Percentiles rank a stretch among this genome's conserved stretches.
Conservation (phyloP, 192 early-diverging fungal species). For the Linnemannia hyalina region DNA sequence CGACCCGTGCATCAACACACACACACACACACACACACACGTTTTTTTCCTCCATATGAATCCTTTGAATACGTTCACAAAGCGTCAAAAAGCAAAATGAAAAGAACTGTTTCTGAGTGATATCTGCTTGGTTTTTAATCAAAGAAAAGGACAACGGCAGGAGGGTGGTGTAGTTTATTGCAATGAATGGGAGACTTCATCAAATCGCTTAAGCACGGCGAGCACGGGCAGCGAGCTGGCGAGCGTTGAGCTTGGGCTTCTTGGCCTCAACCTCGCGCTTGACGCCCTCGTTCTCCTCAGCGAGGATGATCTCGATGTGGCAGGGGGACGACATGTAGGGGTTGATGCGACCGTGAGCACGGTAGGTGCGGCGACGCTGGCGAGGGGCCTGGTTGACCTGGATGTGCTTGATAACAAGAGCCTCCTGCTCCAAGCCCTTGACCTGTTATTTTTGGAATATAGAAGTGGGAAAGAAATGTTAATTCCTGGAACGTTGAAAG, state of each 20-base stretch:
- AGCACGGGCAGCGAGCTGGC: constrained; percentile 68
- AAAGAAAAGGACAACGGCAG: constrained; percentile 5
- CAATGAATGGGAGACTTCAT: neutral
- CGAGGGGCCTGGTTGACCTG: constrained; percentile 99
- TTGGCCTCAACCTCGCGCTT: constrained; percentile 74
- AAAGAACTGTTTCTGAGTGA: no score
- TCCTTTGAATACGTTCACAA: no score
- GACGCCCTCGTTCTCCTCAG: constrained; percentile 90
- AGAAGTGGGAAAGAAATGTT: neutral
- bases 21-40: no score
- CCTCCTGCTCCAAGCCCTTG: constrained; percentile 93
- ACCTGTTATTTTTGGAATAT: constrained; percentile 60
- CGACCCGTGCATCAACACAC: no score
- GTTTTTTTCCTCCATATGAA: no score
- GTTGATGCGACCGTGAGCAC: constrained; percentile 92
- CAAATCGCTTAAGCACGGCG: constrained; percentile 56
- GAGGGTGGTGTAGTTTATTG: neutral
- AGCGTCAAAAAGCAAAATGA: no score
- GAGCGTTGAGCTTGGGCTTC: constrained; percentile 69
- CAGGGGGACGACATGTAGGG: constrained; percentile 96
- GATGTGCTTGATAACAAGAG: constrained; percentile 93
- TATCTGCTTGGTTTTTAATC: no score
- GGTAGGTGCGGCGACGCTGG: constrained; percentile 96
- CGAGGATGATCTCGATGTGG: constrained; percentile 96
- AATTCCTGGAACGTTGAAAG: neutral